These are phyloP conservation scores for Tagetes erecta DNA, from an alignment of 129 eudicot species.

Conservation along the genomic window DNA sequence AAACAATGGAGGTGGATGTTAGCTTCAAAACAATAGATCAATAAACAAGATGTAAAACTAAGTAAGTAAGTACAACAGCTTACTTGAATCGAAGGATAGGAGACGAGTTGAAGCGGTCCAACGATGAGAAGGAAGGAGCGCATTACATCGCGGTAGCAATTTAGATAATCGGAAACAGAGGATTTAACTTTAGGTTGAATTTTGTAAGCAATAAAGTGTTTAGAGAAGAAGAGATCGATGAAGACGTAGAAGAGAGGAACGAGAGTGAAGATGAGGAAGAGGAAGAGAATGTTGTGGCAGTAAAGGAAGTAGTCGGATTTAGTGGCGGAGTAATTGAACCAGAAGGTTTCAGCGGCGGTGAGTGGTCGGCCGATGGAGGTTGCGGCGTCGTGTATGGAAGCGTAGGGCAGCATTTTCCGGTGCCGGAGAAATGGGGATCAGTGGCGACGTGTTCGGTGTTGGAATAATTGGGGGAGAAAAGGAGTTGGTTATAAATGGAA, in stretches of 20 bases:
- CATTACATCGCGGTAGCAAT: constrained; percentile 75
- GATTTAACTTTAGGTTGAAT: constrained; percentile 76
- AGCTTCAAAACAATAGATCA: background rate
- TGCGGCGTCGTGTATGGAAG: constrained; percentile 54
- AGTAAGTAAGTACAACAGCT: background rate
- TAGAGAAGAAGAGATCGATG: constrained; percentile 38
- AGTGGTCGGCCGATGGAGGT: constrained; percentile 63
- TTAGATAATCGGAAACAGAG: constrained; percentile 43
- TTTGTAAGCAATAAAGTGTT: constrained; percentile 41
- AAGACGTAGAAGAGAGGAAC: constrained; percentile 59
- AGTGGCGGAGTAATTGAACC: constrained; percentile 83
- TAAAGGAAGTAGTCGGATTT: constrained; percentile 81
- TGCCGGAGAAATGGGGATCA: constrained; percentile 28
- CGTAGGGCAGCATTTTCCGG: constrained; percentile 62
- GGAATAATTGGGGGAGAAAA: constrained; percentile 25
- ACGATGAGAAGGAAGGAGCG: constrained; percentile 63
- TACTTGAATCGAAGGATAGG: constrained; percentile 76
- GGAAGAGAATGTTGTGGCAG: constrained; percentile 85
- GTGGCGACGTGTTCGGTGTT: constrained; percentile 26
- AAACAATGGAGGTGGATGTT: too few species aligned
- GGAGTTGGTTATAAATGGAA: background rate
- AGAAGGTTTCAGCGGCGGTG: constrained; percentile 59
- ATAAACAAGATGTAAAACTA: background rate
- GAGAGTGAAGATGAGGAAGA: constrained; percentile 61
- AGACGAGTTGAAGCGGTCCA: constrained; percentile 87